Evolutionary conservation across 2,329 filamentous ascomycete species (phyloP).

Genomic region (Xylaria sp.): DNA sequence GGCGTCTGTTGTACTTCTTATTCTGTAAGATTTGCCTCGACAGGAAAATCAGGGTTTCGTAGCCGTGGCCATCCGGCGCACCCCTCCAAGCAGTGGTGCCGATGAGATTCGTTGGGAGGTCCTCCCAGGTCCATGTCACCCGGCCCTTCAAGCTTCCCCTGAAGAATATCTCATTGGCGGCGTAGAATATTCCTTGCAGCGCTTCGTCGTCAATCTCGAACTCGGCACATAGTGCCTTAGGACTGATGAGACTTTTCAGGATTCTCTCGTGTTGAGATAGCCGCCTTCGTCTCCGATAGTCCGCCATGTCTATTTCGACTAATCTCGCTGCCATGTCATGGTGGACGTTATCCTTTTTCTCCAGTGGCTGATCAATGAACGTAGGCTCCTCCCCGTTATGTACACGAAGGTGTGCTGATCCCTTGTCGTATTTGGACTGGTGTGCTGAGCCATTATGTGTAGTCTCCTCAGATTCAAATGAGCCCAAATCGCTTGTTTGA

Average conservation of each 20-base stretch:
- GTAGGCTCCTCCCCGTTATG: slow-evolving; percentile 29
- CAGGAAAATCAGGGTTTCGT: slow-evolving; percentile 70
- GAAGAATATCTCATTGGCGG: slow-evolving; percentile 72
- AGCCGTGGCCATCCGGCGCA: slow-evolving; percentile 58
- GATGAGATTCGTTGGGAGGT: slow-evolving; percentile 66
- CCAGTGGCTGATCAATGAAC: slow-evolving; percentile 47
- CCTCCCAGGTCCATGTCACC: slow-evolving; percentile 71
- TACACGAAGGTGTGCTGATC: slow-evolving; percentile 35
- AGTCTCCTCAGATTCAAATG: slow-evolving; percentile 45
- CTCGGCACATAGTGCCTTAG: slow-evolving; percentile 56
- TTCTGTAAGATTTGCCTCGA: slow-evolving; percentile 68
- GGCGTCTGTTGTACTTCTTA: slow-evolving; percentile 65
- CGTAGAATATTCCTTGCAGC: slow-evolving; percentile 66
- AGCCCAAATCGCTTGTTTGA: slow-evolving; percentile 36
- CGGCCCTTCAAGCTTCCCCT: slow-evolving; percentile 63
- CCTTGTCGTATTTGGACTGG: slow-evolving; percentile 33
- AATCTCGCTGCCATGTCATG: slow-evolving; percentile 61
- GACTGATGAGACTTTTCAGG: slow-evolving; percentile 66
- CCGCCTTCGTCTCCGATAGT: slow-evolving; percentile 56
- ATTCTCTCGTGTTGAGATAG: slow-evolving; percentile 67
- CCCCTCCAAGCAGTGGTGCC: slow-evolving; percentile 70
- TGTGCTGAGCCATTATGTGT: slow-evolving; percentile 38
- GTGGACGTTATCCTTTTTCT: slow-evolving; percentile 55
- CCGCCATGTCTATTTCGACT: slow-evolving; percentile 60
- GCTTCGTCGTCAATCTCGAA: slow-evolving; percentile 67